Evolutionary conservation across 116 monocot genomes (phyloP), one percentile per base, ranked within the genome.

Genomic region (Papilionanthe hybrid): DNA sequence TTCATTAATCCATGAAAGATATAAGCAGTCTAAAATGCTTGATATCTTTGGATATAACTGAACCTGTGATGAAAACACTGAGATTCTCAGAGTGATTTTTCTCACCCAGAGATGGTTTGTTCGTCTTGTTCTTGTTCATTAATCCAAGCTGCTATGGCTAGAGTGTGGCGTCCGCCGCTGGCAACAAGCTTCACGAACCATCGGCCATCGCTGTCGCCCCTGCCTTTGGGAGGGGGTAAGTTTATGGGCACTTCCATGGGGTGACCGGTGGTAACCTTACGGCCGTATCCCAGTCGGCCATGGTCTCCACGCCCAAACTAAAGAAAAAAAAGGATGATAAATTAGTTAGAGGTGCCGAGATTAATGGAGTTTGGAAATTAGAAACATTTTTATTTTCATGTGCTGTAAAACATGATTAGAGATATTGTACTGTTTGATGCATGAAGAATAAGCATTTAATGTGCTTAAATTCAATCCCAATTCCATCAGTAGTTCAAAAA

Each of bases 281-380:
- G 89, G 43, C 95, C 91, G n/a, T 90, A 94, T 32, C 99, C 99
- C 25, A 99, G 86, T 18, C 99, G 88, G 5, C 99, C 93, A 44
- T 99, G 93, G 58, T 98, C 99, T 67, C 99, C 99, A 44, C 99
- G 90, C 12, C 99, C 99, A 81, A 76, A 99, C 99, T 96, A 85
- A 48, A 67, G 66, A 7, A 5, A 11, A 77, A n/a, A 37, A 37
- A 37, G 37, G 2, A 7, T 76, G 5, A 27, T 71, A 37, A 63
- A 63, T 22, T 22, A 25, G 63, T 63, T 63, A 22, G 9, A 9
- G 22, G 7, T n/a, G 6, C 23, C 63, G 5, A 63, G 1, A 7
- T 53, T 17, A 17, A 53, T 15, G 53, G 53, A 63, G 8, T 7
- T 23, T 63, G 23, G 63, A 25, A 25, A 63, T 5, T 63, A 63